Base-by-base conservation (phyloP, 805 yeast species). In the Pichia thaimueangensis region DNA sequence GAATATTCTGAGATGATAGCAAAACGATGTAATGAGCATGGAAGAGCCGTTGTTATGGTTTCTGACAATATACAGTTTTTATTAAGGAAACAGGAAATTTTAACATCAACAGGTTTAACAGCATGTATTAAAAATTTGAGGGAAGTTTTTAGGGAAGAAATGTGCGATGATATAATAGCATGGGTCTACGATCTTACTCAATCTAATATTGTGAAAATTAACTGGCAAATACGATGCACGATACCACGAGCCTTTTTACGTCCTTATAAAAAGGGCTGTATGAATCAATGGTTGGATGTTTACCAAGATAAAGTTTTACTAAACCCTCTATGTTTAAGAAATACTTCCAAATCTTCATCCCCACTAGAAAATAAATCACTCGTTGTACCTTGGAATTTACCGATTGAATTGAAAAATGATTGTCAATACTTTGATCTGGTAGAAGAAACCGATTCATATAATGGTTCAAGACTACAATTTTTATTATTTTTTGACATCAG, bases 1-100 rank as follows among this genome's bases (percentile, higher is more conserved):
- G 80, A 76, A 32, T 86, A 81, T 61, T 87, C 88, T 3, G 65
- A 68, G 22, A 85, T 84, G 89, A 76, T 86, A 9, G 80, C 86
- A 0, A 70, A 73, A 28, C 72, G 72, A 41, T 76, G 83, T 10
- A 80, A 85, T 50, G 47, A 55, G 1, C 67, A 70, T 43, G 96
- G 96, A 1, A 69, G 86, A 37, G 89, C 88, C 0, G 70, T 72
- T 33, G 87, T 86, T 1, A 61, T 80, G 43, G 69, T 79, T 1
- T 77, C 88, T 0, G 56, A 67, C 6, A 70, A 79, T 49, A 50
- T 82, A 6, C 62, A 62, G 1, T 65, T 71, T 8, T 59, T 86
- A 28, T 45, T 75, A 30, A 74, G 68, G 30, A 67, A 81, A 28
- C 82, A 82, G 52, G 63, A 64, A n/a, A 63, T 70, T 3, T 60